phyloP scores from a whole-genome alignment of 2,329 filamentous ascomycete species.

The Paramyrothecium sp. region DNA sequence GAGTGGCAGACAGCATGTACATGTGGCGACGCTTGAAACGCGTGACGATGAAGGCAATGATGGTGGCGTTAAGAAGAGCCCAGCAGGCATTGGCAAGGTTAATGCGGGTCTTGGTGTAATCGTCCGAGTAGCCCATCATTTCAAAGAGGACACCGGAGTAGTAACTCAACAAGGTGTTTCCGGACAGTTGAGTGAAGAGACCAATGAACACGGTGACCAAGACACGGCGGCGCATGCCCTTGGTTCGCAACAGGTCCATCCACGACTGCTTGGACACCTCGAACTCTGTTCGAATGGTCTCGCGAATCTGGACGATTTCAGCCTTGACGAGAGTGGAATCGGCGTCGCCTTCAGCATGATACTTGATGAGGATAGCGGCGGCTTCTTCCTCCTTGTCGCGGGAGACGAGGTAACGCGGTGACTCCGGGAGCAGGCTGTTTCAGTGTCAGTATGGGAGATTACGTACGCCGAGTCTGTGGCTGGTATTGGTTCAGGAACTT shows the following conservation, averaged over 20 bases:
- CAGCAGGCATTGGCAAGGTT: constrained; percentile 44
- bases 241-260: constrained; percentile 47
- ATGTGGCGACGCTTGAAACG: constrained; percentile 48
- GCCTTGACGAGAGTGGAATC: constrained; percentile 52
- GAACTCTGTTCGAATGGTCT: constrained; percentile 53
- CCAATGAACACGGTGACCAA: constrained; percentile 48
- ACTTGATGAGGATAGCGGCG: constrained; percentile 30
- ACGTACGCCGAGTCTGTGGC: not conserved
- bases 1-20: constrained; percentile 49
- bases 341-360: constrained; percentile 51
- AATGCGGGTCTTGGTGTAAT: constrained; percentile 42
- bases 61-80: constrained; percentile 40
- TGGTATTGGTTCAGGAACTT: constrained; percentile 5
- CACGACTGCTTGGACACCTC: constrained; percentile 50
- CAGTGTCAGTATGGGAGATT: not conserved
- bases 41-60: constrained; percentile 39
- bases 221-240: constrained; percentile 48
- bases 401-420: constrained; percentile 30
- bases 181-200: constrained; percentile 52
- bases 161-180: constrained; percentile 38
- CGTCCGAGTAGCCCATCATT: constrained; percentile 41
- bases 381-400: constrained; percentile 29
- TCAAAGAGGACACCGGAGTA: constrained; percentile 32
- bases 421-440: constrained; percentile 23
- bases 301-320: constrained; percentile 60